These are phyloP conservation scores for Aspergillus asperescens DNA, from an alignment of 495 filamentous ascomycete species.

Conservation along the genomic window DNA sequence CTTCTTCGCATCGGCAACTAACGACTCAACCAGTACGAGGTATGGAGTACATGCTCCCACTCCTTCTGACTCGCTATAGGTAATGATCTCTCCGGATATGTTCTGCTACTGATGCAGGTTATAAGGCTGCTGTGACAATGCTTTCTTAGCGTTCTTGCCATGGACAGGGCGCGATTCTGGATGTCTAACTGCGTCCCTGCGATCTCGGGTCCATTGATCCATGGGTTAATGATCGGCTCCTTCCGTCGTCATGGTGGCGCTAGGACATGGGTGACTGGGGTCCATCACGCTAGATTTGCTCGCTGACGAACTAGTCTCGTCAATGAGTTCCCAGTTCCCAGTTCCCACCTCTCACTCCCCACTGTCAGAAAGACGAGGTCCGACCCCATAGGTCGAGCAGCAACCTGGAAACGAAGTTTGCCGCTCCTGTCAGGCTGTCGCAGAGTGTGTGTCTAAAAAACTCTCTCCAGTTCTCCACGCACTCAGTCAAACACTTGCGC, in stretches of 20 bases:
- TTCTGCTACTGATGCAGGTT: too few species aligned
- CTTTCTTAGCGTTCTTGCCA: too few species aligned
- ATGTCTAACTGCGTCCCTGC: neutral
- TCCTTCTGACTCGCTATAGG: too few species aligned
- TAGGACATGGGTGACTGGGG: neutral
- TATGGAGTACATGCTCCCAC: too few species aligned
- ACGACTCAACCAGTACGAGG: too few species aligned
- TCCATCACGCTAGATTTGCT: conserved; percentile 4
- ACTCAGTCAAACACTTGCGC: neutral
- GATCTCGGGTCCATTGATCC: neutral
- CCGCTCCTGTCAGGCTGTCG: neutral
- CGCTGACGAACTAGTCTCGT: conserved; percentile 4
- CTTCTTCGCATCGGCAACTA: too few species aligned
- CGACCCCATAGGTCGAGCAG: neutral
- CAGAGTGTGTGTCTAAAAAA: neutral
- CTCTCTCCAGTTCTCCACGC: neutral
- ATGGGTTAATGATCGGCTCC: conserved; percentile 14
- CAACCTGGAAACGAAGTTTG: neutral
- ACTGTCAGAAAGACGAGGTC: neutral
- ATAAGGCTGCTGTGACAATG: too few species aligned
- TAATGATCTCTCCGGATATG: too few species aligned
- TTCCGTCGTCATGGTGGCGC: neutral
- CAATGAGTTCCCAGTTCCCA: neutral
- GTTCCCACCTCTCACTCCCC: too few species aligned
- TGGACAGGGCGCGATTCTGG: too few species aligned